These are phyloP conservation scores for Ceratonia siliqua DNA, from an alignment of 306 rosid species.

Conservation along the genomic window DNA sequence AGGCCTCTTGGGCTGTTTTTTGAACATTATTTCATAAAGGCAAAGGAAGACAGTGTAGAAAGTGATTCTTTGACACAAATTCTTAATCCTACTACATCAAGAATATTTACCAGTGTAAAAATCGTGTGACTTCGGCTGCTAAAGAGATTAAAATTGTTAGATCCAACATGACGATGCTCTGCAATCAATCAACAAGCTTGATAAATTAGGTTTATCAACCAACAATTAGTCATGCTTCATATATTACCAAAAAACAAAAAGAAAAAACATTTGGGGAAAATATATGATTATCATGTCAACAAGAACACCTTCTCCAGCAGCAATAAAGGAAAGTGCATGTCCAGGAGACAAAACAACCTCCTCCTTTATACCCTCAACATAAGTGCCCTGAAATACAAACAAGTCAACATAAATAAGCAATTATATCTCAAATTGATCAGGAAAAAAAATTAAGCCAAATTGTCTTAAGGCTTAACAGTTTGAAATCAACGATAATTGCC, in stretches of 20 bases:
- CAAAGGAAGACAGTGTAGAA: not conserved
- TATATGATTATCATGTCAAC: conserved; percentile 23
- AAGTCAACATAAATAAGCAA: conserved; percentile 22
- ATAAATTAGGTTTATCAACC: conserved; percentile 8
- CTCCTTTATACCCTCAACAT: conserved; percentile 99
- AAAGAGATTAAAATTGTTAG: conserved; percentile 93
- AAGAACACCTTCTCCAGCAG: conserved; percentile 94
- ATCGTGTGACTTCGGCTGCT: conserved; percentile 99
- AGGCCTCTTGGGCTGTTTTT: not conserved
- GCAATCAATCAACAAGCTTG: conserved; percentile 38
- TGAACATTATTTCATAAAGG: not conserved
- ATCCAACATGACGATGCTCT: conserved; percentile 99
- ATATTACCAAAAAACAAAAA: not conserved
- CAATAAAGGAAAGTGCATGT: conserved; percentile 97
- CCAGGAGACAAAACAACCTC: conserved; percentile 99
- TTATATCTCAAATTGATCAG: conserved; percentile 11
- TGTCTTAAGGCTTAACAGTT: not conserved
- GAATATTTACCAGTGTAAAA: conserved; percentile 80
- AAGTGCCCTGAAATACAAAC: conserved; percentile 76
- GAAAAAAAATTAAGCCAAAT: not conserved
- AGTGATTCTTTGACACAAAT: conserved; percentile 25
- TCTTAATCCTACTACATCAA: conserved; percentile 14
- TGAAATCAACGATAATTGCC: conserved; percentile 15
- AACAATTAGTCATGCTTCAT: conserved; percentile 13
- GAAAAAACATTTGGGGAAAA: too few relatives aligned